phyloP scores from a whole-genome alignment of 1,284 basidiomycete species.

The Cryptococcus sp. region DNA sequence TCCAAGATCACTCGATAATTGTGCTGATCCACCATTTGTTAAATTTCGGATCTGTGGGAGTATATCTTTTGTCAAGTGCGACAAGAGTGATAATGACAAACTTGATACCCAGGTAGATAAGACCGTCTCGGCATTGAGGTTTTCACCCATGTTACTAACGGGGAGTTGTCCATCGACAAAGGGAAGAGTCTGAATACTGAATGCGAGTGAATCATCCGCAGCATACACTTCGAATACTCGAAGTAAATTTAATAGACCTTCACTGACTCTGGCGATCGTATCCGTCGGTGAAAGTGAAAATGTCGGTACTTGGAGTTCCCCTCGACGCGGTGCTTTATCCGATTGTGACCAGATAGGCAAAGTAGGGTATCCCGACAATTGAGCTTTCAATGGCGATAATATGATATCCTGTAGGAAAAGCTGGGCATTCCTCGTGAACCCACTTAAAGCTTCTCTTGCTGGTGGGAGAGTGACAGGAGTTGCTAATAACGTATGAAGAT shows the following conservation, averaged over 20 bases:
- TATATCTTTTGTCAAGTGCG: slow-evolving; percentile 63
- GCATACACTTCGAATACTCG: slow-evolving; percentile 91
- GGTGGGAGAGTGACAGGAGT: slow-evolving; percentile 2
- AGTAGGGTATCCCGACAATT: slow-evolving; percentile 67
- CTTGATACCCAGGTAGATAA: slow-evolving; percentile 85
- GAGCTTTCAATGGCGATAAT: slow-evolving; percentile 72
- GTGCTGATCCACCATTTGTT: slow-evolving; percentile 64
- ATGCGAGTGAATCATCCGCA: slow-evolving; percentile 82
- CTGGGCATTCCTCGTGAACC: slow-evolving; percentile 71
- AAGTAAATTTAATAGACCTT: slow-evolving; percentile 87
- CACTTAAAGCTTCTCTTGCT: slow-evolving; percentile 59
- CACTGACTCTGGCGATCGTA: slow-evolving; percentile 79
- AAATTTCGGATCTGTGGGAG: slow-evolving; percentile 60
- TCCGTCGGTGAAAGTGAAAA: slow-evolving; percentile 91
- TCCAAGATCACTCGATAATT: slow-evolving; percentile 79
- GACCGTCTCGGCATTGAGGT: slow-evolving; percentile 65
- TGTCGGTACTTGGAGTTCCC: slow-evolving; percentile 75
- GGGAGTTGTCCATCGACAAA: slow-evolving; percentile 60
- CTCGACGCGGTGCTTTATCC: slow-evolving; percentile 36
- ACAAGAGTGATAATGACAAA: slow-evolving; percentile 71
- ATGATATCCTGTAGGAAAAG: slow-evolving; percentile 72
- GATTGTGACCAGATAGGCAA: slow-evolving; percentile 63
- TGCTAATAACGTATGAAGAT: slow-evolving; percentile 64
- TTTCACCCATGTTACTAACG: slow-evolving; percentile 46
- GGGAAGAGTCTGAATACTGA: slow-evolving; percentile 78